phyloP scores from a whole-genome alignment of 352 stramenopile genomes.

The Phytophthora citricola region DNA sequence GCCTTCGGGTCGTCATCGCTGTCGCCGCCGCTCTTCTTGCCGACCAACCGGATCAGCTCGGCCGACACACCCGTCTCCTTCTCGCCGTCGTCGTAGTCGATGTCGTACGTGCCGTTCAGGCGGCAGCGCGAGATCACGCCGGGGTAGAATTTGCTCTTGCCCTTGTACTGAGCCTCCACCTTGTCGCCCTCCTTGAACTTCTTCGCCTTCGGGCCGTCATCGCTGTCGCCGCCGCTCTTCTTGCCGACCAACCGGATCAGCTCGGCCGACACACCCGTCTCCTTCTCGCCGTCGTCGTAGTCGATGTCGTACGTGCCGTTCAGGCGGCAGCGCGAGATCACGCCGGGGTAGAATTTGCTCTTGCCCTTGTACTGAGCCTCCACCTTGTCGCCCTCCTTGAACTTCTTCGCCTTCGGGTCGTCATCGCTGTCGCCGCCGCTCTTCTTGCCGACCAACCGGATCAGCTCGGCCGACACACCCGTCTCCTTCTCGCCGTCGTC shows the following conservation, averaged over 20 bases:
- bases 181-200: conserved; percentile 20
- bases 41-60: too few relatives aligned
- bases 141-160: conserved; percentile 29
- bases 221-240: conserved; percentile 20
- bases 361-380: conserved; percentile 33
- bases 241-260: conserved; percentile 25
- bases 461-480: conserved; percentile 28
- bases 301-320: conserved; percentile 33
- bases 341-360: conserved; percentile 30
- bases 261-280: conserved; percentile 29
- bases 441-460: conserved; percentile 24
- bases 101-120: conserved; percentile 27
- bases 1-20: too few relatives aligned
- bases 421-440: conserved; percentile 21
- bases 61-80: conserved; percentile 26
- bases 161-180: conserved; percentile 29
- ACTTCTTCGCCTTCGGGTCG: conserved; percentile 26
- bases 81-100: conserved; percentile 27
- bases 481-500: conserved; percentile 32
- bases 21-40: too few relatives aligned
- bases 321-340: conserved; percentile 28
- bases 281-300: conserved; percentile 31
- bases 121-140: conserved; percentile 23
- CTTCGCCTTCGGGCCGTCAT: conserved; percentile 23
- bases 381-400: conserved; percentile 28